phyloP scores from a whole-genome alignment of 805 yeast species.

The Ogataea siamensis region DNA sequence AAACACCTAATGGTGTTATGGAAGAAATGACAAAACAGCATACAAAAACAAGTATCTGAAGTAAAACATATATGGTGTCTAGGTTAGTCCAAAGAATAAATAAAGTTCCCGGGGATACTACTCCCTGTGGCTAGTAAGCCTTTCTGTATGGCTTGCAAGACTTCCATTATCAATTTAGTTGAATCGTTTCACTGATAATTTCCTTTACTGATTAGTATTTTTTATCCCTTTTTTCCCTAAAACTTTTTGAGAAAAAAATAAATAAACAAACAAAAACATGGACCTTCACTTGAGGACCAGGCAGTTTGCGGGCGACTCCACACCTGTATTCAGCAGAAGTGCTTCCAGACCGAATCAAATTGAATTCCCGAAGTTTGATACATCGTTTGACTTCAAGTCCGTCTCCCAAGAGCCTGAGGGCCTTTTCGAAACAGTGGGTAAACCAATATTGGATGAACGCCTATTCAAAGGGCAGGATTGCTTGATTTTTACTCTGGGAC shows the following conservation, averaged over 20 bases:
- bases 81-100: background rate
- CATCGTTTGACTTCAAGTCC: constrained; percentile 28
- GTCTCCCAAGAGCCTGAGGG: constrained; percentile 34
- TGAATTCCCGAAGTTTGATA: constrained; percentile 26
- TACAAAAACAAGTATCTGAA: background rate
- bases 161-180: constrained; percentile 1
- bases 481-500: constrained; percentile 48
- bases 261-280: constrained; percentile 16
- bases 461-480: constrained; percentile 38
- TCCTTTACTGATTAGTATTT: background rate
- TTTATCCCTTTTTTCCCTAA: constrained; percentile 4
- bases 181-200: too few relatives aligned
- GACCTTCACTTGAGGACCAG: constrained; percentile 37
- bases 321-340: constrained; percentile 20
- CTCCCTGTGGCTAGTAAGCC: constrained; percentile 1
- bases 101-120: constrained; percentile 1
- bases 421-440: constrained; percentile 36
- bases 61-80: background rate
- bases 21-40: constrained; percentile 2
- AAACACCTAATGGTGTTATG: constrained; percentile 4
- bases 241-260: constrained; percentile 7
- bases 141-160: background rate
- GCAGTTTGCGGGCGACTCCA: constrained; percentile 28
- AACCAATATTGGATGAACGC: constrained; percentile 33
- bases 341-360: constrained; percentile 21